Evolutionary conservation across 2,329 filamentous ascomycete species (phyloP).

Genomic region (Trichoderma asperellum): DNA sequence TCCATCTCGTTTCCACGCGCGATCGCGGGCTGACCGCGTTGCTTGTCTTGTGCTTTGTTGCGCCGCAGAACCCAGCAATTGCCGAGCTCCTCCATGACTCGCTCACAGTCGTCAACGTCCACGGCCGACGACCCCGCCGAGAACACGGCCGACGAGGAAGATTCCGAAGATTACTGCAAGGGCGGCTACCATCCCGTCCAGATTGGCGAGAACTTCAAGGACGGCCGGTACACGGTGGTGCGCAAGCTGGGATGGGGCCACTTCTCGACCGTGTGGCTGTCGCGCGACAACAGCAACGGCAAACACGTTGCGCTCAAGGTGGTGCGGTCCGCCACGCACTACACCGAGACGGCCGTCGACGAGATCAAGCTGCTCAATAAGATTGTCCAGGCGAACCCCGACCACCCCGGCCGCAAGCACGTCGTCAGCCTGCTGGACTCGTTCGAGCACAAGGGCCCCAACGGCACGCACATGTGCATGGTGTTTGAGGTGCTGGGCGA

Average conservation of each 20-base stretch:
- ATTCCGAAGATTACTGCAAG: conserved; percentile 99
- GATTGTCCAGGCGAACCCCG: conserved; percentile 92
- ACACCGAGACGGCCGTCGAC: conserved; percentile 97
- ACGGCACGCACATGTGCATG: conserved; percentile 98
- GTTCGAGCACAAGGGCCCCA: conserved; percentile 96
- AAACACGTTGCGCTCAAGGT: conserved; percentile 98
- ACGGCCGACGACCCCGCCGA: conserved; percentile 82
- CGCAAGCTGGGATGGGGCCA: conserved; percentile 98
- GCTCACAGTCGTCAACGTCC: conserved; percentile 78
- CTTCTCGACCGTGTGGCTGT: conserved; percentile 94
- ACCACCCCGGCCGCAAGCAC: conserved; percentile 91
- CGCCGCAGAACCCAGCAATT: conserved; percentile 57
- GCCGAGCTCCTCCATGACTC: conserved; percentile 62
- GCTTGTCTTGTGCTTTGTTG: conserved; percentile 12
- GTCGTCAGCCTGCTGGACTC: conserved; percentile 96
- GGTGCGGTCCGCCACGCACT: conserved; percentile 95
- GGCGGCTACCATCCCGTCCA: conserved; percentile 95
- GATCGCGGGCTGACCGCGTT: conserved; percentile 11
- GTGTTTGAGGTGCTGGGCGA: conserved; percentile 97
- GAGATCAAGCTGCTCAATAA: conserved; percentile 98
- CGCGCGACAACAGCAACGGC: conserved; percentile 79
- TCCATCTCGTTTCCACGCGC: conserved; percentile 3
- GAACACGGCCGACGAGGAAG: conserved; percentile 95
- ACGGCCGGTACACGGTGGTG: conserved; percentile 94
- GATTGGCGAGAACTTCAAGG: conserved; percentile 96